Evolutionary conservation across 768 basidiomycete genomes (phyloP).

Genomic region (Paxillus rubicundulus): DNA sequence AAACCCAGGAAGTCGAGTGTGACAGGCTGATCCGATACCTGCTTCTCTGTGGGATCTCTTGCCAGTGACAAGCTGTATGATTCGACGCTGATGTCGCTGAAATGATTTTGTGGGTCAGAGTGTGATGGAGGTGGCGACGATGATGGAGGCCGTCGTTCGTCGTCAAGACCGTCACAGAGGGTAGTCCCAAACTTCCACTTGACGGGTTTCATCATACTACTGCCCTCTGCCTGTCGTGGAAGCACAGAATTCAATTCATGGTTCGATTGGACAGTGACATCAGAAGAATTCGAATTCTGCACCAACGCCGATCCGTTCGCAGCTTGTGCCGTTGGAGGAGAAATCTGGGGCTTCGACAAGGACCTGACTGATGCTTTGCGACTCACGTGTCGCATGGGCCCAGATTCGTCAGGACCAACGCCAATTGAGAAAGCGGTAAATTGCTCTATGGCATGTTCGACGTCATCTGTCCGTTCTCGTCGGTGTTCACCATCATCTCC

Average conservation of each 20-base stretch:
- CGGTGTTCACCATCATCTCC: neutral
- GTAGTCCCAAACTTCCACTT: conserved; percentile 64
- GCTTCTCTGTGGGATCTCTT: neutral
- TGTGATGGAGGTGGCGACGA: neutral
- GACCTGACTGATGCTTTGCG: conserved; percentile 26
- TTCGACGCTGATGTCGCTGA: neutral
- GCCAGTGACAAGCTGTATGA: neutral
- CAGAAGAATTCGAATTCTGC: neutral
- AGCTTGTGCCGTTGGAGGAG: conserved; percentile 1
- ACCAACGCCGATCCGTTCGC: neutral
- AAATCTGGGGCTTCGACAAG: conserved; percentile 8
- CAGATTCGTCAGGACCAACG: conserved; percentile 36
- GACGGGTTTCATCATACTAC: conserved; percentile 15
- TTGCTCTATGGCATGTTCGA: conserved; percentile 26
- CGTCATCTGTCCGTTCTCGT: conserved; percentile 10
- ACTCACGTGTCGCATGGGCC: conserved; percentile 22
- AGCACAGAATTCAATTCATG: neutral
- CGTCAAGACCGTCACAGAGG: conserved; percentile 7
- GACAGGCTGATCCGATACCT: neutral
- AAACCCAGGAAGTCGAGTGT: neutral
- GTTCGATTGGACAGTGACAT: neutral
- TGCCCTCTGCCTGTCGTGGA: conserved; percentile 4
- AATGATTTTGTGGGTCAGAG: neutral
- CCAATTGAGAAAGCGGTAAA: conserved; percentile 46
- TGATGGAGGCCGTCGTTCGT: neutral